Evolutionary conservation across 2,329 filamentous ascomycete species (phyloP), one percentile per base, ranked within the genome.

Genomic region (Zasmidium angulare): DNA sequence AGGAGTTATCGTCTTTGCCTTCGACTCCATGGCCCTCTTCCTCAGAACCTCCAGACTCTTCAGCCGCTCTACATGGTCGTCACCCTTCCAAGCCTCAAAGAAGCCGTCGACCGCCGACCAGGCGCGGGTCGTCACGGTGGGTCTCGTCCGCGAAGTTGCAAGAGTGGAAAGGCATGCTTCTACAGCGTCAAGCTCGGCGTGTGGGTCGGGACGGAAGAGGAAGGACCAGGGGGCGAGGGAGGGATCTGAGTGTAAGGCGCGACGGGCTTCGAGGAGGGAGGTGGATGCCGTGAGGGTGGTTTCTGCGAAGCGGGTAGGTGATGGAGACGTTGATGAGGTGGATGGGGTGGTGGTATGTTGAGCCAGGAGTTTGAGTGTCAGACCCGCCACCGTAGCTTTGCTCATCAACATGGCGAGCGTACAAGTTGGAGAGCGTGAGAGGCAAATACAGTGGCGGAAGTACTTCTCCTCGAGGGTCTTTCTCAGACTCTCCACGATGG

Each of bases 401-500:
- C 60, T 63, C 6, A 58, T 59, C 11, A 55, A 59, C 24, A 64
- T 59, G 1, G 64, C 58, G 14, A 66, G 56, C 7, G 47, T 58
- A 36, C 62, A 64, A 3, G 52, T 59, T 2, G 59, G 55, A 1
- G 62, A 50, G 14, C 47, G 53, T 2, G 62, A 50, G 14, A 43
- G 53, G 56, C 58, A 65, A 12, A 56, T 49, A 23, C 63, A 65
- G 19, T 55, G 48, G 20, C 62, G 56, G 46, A 57, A 64, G 40
- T 63, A 66, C 50, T 66, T 66, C 4, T 66, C 62, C 49, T 63
- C 54, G 19, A 66, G 46, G 17, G 56, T 62, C 31, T 64, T 58
- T 43, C 63, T 57, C 3, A 66, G 54, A 6, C 59, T 61, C 17
- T 64, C 62, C 6, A 66, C 61, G 14, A 66, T 59, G 19, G 60